These are phyloP conservation scores for Neopestalotiopsis sp. DNA, from an alignment of 2,329 filamentous ascomycete species.

Conservation along the genomic window DNA sequence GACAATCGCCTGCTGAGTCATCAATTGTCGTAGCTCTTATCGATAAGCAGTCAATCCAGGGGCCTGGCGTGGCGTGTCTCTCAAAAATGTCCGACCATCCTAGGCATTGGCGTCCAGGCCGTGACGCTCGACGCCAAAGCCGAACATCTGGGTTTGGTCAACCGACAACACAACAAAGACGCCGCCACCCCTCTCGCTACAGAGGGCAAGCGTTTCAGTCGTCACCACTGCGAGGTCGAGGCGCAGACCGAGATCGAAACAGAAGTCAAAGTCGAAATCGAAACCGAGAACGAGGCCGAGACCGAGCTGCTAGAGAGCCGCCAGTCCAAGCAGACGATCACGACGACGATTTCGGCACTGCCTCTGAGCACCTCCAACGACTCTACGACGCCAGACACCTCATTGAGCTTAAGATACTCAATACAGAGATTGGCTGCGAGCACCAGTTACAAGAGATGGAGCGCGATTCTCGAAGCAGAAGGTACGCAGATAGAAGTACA, in stretches of 20 bases:
- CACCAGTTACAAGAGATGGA: constrained; percentile 27
- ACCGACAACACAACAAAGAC: not conserved
- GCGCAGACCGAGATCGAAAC: not conserved
- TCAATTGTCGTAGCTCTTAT: not conserved
- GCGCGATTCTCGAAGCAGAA: constrained; percentile 32
- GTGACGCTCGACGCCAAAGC: not conserved
- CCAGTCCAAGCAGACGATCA: not conserved
- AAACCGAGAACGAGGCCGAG: not conserved
- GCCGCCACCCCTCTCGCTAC: not conserved
- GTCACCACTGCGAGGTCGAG: not conserved
- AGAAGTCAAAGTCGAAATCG: not conserved
- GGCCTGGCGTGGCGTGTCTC: not conserved
- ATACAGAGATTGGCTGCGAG: not conserved
- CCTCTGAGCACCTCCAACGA: not conserved
- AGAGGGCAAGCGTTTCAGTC: not conserved
- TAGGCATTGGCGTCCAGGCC: not conserved
- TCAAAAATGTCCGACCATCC: not conserved
- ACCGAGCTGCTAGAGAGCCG: not conserved
- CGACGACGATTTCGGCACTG: not conserved
- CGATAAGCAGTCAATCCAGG: not conserved
- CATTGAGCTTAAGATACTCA: constrained; percentile 2
- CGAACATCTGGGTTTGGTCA: not conserved
- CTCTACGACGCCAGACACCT: not conserved
- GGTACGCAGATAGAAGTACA: not conserved
- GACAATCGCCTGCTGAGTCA: not conserved